Evolutionary conservation across 257 asterid species (phyloP).

Genomic region (Solanum etuberosum): DNA sequence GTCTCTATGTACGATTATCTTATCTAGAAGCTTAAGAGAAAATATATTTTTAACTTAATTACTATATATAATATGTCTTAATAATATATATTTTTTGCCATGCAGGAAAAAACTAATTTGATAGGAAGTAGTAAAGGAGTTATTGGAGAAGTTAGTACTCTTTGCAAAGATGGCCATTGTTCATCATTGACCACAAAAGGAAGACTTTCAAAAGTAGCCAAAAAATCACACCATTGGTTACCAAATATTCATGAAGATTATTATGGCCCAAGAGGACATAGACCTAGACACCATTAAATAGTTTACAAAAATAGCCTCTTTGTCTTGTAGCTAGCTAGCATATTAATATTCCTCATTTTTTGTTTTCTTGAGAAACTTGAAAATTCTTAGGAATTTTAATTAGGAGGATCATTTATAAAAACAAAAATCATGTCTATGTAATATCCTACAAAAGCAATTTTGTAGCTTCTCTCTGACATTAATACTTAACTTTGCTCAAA

Average conservation of each 20-base stretch:
- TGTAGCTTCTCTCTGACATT: neutral
- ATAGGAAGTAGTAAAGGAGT: neutral
- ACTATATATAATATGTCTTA: neutral
- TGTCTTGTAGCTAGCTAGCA: neutral
- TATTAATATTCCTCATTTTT: neutral
- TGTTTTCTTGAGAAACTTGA: neutral
- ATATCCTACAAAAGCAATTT: neutral
- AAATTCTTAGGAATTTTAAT: neutral
- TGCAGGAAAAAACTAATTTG: conserved; percentile 11
- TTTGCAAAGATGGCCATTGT: conserved; percentile 9
- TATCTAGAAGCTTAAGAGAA: neutral
- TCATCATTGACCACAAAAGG: conserved; percentile 26
- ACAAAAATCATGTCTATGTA: neutral
- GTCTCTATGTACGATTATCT: neutral
- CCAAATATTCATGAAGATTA: conserved; percentile 90
- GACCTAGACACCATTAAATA: conserved; percentile 47
- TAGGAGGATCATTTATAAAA: neutral
- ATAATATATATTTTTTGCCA: neutral
- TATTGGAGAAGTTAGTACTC: neutral
- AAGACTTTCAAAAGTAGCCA: conserved; percentile 27
- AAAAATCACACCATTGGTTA: conserved; percentile 52
- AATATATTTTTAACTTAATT: neutral
- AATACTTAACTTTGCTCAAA: neutral
- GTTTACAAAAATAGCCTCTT: neutral
- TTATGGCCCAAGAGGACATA: conserved; percentile 65